Percentiles rank a stretch among this genome's conserved stretches.
phyloP scores from a whole-genome alignment of 2,329 filamentous ascomycete species.

The Podosphaera fusca region DNA sequence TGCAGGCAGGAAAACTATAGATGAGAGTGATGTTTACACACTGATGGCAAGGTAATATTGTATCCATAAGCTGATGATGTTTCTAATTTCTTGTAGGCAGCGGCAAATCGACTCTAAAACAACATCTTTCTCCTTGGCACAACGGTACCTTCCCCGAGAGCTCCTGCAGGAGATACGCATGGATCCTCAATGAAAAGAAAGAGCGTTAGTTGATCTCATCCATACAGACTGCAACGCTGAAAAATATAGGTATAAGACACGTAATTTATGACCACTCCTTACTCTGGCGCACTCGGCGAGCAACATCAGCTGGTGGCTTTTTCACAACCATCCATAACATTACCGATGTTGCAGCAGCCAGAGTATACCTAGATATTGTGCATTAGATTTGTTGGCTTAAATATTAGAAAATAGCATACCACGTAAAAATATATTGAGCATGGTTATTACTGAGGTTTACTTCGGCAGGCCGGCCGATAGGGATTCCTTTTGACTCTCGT shows the following conservation, averaged over 20 bases:
- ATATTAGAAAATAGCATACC: conserved; percentile 33
- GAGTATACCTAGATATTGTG: conserved; percentile 45
- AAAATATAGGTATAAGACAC: conserved; percentile 17
- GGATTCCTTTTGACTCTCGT: conserved; percentile 58
- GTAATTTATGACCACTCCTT: conserved; percentile 39
- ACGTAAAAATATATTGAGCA: conserved; percentile 95
- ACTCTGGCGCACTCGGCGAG: conserved; percentile 53
- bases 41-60: conserved; percentile 56
- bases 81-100: conserved; percentile 31
- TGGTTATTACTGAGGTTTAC: conserved; percentile 94
- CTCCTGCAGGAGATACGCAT: conserved; percentile 63
- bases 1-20: conserved; percentile 62
- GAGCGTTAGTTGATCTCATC: no score
- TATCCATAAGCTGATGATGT: neutral
- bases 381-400: neutral
- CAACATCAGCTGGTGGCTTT: conserved; percentile 53
- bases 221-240: conserved; percentile 6
- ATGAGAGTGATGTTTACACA: conserved; percentile 61
- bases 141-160: conserved; percentile 60
- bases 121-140: conserved; percentile 70
- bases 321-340: conserved; percentile 95
- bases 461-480: conserved; percentile 68
- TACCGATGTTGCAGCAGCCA: conserved; percentile 63
- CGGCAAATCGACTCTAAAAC: conserved; percentile 46
- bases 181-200: conserved; percentile 28